These are phyloP conservation scores for Carex arenaria DNA, from an alignment of 202 grass and related monocot species.

Conservation along the genomic window DNA sequence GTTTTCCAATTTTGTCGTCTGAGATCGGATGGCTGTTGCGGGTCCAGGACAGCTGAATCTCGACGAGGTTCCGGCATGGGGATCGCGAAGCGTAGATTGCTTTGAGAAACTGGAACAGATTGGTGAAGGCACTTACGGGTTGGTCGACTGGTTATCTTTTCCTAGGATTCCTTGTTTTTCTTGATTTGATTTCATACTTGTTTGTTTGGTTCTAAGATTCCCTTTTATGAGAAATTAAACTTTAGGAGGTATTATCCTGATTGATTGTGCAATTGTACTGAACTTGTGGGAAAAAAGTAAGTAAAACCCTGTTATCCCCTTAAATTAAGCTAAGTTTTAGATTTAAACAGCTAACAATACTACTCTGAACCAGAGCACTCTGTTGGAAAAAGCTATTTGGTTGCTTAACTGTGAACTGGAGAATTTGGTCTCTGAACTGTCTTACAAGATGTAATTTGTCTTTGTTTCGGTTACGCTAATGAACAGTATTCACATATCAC, in stretches of 20 bases:
- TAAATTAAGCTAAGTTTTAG: background rate
- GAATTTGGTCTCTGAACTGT: no score
- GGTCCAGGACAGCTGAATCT: constrained; percentile 72
- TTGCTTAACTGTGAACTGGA: background rate
- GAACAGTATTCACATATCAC: no score
- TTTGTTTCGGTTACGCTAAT: no score
- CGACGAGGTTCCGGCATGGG: constrained; percentile 67
- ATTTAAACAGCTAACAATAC: background rate
- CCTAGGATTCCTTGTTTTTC: background rate
- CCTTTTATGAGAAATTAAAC: background rate
- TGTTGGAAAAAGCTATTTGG: background rate
- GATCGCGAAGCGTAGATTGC: constrained; percentile 82
- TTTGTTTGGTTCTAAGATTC: background rate
- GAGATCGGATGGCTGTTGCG: constrained; percentile 49
- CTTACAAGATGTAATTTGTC: no score
- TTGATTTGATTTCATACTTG: background rate
- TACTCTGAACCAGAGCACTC: background rate
- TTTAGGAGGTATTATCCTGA: background rate
- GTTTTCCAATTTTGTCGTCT: background rate
- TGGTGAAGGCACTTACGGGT: constrained; percentile 95
- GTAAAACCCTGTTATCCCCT: background rate
- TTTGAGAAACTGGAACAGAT: constrained; percentile 98
- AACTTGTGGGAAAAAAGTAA: background rate
- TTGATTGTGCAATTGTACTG: background rate
- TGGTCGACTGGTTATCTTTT: background rate